Evolutionary conservation across 805 yeast genomes (phyloP).

Genomic region (Zygosaccharomyces rouxii): DNA sequence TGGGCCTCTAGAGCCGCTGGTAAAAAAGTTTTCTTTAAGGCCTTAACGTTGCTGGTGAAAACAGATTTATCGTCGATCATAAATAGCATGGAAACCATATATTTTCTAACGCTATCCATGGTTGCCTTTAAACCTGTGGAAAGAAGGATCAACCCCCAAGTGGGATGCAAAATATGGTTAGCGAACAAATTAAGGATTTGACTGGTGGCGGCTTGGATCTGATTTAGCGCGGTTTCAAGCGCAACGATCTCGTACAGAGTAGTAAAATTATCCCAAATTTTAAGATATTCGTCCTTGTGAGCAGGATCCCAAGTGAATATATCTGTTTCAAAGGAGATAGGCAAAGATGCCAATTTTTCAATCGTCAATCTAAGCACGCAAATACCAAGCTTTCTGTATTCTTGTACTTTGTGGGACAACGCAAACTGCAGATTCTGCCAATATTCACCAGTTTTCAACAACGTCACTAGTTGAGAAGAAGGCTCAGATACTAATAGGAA

Average conservation of each 20-base stretch:
- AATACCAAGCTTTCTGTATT: slow-evolving; percentile 62
- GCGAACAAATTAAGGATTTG: slow-evolving; percentile 56
- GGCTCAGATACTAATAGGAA: slow-evolving; percentile 35
- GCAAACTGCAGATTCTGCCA: slow-evolving; percentile 60
- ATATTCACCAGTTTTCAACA: slow-evolving; percentile 34
- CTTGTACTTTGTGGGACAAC: slow-evolving; percentile 53
- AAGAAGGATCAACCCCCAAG: slow-evolving; percentile 71
- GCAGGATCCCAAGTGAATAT: slow-evolving; percentile 19
- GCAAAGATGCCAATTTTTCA: slow-evolving; percentile 36
- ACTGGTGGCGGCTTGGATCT: slow-evolving; percentile 67
- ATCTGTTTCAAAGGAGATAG: slow-evolving; percentile 10
- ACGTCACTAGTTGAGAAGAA: slow-evolving; percentile 8
- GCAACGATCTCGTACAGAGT: slow-evolving; percentile 78
- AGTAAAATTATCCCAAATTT: slow-evolving; percentile 65
- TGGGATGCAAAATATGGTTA: slow-evolving; percentile 51
- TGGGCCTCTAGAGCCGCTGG: slow-evolving; percentile 62
- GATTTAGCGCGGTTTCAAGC: slow-evolving; percentile 81
- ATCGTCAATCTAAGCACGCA: slow-evolving; percentile 63
- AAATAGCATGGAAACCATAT: slow-evolving; percentile 52
- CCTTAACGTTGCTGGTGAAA: slow-evolving; percentile 40
- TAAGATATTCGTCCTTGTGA: slow-evolving; percentile 34
- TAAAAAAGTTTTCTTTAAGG: slow-evolving; percentile 42
- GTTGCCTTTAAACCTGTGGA: slow-evolving; percentile 73
- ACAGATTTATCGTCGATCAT: slow-evolving; percentile 46
- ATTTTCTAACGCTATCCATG: slow-evolving; percentile 71